Evolutionary conservation across 352 stramenopile genomes (phyloP), one percentile per base, ranked within the genome.

Genomic region (Elongisporangium prolatum): DNA sequence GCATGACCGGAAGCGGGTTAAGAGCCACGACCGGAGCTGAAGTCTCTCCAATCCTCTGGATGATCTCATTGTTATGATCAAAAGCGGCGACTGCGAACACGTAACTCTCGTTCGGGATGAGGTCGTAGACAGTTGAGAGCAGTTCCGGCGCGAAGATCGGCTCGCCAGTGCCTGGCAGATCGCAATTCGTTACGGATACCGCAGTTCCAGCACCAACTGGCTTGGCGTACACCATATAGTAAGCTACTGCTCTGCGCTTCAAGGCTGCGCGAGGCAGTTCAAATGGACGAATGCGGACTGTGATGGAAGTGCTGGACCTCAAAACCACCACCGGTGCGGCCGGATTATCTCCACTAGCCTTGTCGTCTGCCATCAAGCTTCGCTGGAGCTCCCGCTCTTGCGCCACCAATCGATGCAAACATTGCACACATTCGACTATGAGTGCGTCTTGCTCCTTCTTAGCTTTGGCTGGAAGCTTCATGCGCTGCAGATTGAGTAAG

Each of bases 161-260:
- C 49, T 70, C 60, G 5, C 80, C 83, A 0, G 83, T 93, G 16
- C 87, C 87, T 16, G 80, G 60, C 0, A 82, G 76, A 11, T 75
- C 70, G 17, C 72, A 77, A 61, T 88, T 96, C 40, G 75, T 95
- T 21, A 93, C 60, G 0, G 85, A 93, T 6, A 95, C 83, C 50
- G 77, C 75, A 5, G 84, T 96, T 0, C 87, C 85, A 11, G 74
- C 82, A 0, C 86, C 84, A 0, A 70, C 72, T 0, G 74, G 59
- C 51, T 96, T 94, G 1, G 75, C 84, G 50, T 88, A 95, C 13
- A 92, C 64, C 75, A 91, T 91, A 52, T 93, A 91, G 48, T 88
- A 91, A 10, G 65, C 57, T 11, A 92, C 68, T 1, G 57, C 47
- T 17, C 63, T 68, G 34, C 74, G 72, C 14, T 65, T 62, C 7